Base-by-base conservation (phyloP, 1,139 yeast genomes). In the Taphrina deformans region DNA sequence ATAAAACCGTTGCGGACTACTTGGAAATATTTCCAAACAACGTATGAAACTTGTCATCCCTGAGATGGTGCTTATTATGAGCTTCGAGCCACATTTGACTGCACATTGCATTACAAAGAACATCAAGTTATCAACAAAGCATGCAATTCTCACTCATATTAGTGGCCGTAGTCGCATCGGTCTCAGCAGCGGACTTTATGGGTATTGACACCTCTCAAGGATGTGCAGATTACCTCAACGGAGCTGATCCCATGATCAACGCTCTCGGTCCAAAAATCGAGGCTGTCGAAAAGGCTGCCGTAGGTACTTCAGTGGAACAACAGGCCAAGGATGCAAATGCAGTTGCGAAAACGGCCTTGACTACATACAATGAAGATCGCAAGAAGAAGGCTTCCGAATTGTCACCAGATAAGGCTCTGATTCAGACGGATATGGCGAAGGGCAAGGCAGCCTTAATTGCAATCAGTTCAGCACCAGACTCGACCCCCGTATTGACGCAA, bases 121-220 rank as follows among this genome's bases (percentile, higher is more conserved):
- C n/a, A n/a, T n/a, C n/a, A n/a, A n/a, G n/a, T n/a, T n/a, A n/a
- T n/a, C n/a, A n/a, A 51, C 35, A 24, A 16, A 51, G 18, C 9
- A 51, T 51, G 55, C 40, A 51, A 51, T 33, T 33, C 12, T 51
- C 44, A 21, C 44, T 51, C 27, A 12, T 51, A 23, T 44, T 51
- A 5, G 55, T 26, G 16, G 10, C 55, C 21, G 16, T 21, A 2
- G 26, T 33, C 27, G 27, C 16, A 14, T 48, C 53, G 10, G 55
- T 23, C 27, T 5, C n/a, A 31, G 55, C 29, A 24, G 55, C 18
- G 14, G 55, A 51, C 29, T 51, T 51, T 31, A 51, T 51, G 55
- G 55, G 55, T 24, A 29, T 51, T 7, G 55, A 51, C 21, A 21
- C 31, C 44, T 51, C 55, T 14, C 55, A 51, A 21, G 55, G 55